Conservation (phyloP, 371 early-diverging fungal species). For the Quaeritorhiza haematococci region DNA sequence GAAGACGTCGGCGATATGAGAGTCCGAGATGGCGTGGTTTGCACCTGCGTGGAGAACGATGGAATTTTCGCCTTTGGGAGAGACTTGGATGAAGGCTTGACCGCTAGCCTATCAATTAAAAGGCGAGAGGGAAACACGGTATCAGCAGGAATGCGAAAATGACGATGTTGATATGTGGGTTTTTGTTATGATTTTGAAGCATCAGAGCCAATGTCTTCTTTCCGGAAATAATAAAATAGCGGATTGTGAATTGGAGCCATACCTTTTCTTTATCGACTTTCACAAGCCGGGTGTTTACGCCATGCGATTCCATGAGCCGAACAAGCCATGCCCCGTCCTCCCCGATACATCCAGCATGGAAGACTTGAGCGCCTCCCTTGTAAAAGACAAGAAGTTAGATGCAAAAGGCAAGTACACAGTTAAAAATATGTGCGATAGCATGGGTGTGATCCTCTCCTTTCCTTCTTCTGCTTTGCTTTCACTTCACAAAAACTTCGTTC, state of each 20-base stretch:
- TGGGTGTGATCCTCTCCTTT: neutral
- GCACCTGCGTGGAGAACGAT: constrained; percentile 83
- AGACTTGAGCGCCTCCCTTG: constrained; percentile 63
- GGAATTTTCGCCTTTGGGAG: constrained; percentile 62
- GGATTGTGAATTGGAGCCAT: constrained; percentile 15
- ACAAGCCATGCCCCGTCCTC: constrained; percentile 77
- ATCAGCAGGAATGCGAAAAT: no score
- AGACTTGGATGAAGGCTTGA: neutral
- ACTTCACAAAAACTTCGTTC: neutral
- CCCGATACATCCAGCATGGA: constrained; percentile 81
- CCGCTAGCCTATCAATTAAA: no score
- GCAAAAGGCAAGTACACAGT: no score
- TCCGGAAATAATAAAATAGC: no score
- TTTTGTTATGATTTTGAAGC: no score
- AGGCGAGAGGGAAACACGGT: no score
- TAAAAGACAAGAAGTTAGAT: neutral
- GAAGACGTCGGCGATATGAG: constrained; percentile 33
- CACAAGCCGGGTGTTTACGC: constrained; percentile 51
- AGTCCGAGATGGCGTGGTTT: constrained; percentile 57
- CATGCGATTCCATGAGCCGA: constrained; percentile 43
- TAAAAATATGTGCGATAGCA: no score
- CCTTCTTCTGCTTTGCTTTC: neutral
- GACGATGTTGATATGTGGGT: no score
- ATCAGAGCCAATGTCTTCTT: no score
- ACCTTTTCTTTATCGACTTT: constrained; percentile 25